A percentile compares a stretch with the other conserved stretches of the same genome.
phyloP scores from a whole-genome alignment of 176 grass and related monocot genomes.

The Zoysia japonica region DNA sequence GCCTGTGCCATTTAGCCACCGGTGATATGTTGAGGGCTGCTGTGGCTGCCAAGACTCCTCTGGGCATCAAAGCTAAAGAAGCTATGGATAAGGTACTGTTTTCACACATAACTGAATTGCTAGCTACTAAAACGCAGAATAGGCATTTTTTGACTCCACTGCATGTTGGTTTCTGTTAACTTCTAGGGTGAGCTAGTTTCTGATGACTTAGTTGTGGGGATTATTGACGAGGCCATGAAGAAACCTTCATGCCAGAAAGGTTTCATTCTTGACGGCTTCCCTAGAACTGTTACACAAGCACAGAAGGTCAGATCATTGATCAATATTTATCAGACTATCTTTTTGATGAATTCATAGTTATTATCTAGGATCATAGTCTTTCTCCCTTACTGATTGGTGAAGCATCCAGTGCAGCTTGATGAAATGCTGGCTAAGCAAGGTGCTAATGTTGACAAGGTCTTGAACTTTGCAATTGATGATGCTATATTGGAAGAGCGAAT shows the following conservation, averaged over 20 bases:
- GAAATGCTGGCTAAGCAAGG: slow-evolving; percentile 83
- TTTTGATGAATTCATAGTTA: background rate
- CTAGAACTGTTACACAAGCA: slow-evolving; percentile 85
- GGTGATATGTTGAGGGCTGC: slow-evolving; percentile 98
- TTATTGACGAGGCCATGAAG: slow-evolving; percentile 98
- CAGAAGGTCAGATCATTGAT: slow-evolving; percentile 62
- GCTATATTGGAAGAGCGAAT: slow-evolving; percentile 88
- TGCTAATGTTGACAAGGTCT: slow-evolving; percentile 77
- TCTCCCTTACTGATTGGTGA: background rate
- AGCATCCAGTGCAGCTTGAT: slow-evolving; percentile 58
- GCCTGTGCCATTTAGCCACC: slow-evolving; percentile 94
- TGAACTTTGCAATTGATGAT: slow-evolving; percentile 95
- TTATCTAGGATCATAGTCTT: background rate
- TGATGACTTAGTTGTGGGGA: slow-evolving; percentile 87
- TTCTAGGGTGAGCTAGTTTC: slow-evolving; percentile 93
- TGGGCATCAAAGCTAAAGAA: slow-evolving; percentile 93
- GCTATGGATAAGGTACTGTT: slow-evolving; percentile 79
- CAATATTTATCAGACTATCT: background rate
- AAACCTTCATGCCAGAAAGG: slow-evolving; percentile 95
- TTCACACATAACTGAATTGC: background rate
- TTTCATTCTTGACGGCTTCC: slow-evolving; percentile 98
- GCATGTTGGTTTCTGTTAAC: slow-evolving; percentile 18
- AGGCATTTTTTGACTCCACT: slow-evolving; percentile 10
- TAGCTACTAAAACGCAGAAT: slow-evolving; percentile 9
- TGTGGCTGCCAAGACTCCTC: slow-evolving; percentile 85